Evolutionary conservation across 768 basidiomycete species (phyloP), one percentile per base, ranked within the genome.

Genomic region (Auriscalpium vulgare): DNA sequence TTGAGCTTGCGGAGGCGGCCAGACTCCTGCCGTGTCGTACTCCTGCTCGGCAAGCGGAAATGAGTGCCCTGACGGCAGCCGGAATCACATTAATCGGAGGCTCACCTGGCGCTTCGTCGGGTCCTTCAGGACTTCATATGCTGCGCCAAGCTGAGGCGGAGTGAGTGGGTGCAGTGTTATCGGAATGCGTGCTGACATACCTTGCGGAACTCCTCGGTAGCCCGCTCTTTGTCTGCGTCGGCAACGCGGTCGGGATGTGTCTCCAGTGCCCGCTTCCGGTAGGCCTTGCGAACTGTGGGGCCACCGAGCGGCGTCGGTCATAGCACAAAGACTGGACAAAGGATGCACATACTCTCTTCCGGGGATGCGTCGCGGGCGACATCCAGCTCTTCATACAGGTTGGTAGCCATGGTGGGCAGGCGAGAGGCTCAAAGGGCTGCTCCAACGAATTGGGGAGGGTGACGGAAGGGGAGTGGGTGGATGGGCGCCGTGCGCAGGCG

Each of bases 181-280:
- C 51, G 47, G 37, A 50, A 50, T 47, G 37, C 47, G 29, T 44
- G 16, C 74, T 75, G 4, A 53, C 58, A 23, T 48, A 75, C 77
- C 66, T 68, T 67, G 53, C 76, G 71, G 56, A 80, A 80, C 54
- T 78, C 69, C 54, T 89, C 88, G 63, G 83, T 85, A 6, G 85
- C 78, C 0, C 63, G 58, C 8, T 75, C 65, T 65, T 83, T 89
- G n/a, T 88, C 78, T 11, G 74, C 61, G 29, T 82, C 79, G n/a
- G 77, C 77, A 2, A 87, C 74, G 46, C 88, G 75, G 64, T 91
- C 88, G 6, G 88, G 88, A 66, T 91, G 88, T 2, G 87, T 91
- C 55, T 82, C 73, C 29, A 91, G 65, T 2, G 88, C 88, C 64
- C 72, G 78, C 69, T 75, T 81, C 68, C 79, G 83, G 75, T 91